Conservation (phyloP, 306 rosid species). For the Cucurbita maxima region DNA sequence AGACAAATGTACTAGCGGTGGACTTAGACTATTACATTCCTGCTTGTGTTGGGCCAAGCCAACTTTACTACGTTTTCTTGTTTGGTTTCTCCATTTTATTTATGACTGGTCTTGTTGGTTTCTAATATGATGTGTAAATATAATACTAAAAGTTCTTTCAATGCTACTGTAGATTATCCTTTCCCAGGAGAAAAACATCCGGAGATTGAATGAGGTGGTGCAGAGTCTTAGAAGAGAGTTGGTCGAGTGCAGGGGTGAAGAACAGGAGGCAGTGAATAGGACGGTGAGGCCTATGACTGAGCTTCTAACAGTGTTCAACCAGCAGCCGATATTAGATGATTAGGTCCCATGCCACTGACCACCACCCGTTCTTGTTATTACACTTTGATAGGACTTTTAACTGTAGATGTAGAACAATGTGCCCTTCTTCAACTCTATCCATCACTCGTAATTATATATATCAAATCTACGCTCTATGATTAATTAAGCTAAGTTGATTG, state of each 20-base stretch:
- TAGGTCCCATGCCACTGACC: slow-evolving; percentile 4
- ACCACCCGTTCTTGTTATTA: neutral
- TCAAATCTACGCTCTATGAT: neutral
- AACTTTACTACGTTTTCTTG: neutral
- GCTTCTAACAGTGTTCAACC: slow-evolving; percentile 34
- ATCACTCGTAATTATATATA: neutral
- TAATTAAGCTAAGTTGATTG: neutral
- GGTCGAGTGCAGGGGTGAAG: slow-evolving; percentile 33
- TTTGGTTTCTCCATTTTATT: neutral
- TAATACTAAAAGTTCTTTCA: neutral
- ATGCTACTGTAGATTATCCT: slow-evolving; percentile 35
- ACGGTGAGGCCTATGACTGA: slow-evolving; percentile 24
- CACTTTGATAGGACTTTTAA: neutral
- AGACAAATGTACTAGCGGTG: too few relatives aligned
- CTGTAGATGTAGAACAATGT: neutral
- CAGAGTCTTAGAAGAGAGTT: slow-evolving; percentile 33
- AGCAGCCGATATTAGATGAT: slow-evolving; percentile 32
- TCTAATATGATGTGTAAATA: neutral
- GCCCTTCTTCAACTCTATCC: neutral
- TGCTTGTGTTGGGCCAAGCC: neutral
- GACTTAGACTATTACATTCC: too few relatives aligned
- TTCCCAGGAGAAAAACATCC: slow-evolving; percentile 53
- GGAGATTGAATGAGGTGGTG: slow-evolving; percentile 36
- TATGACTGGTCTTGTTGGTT: neutral
- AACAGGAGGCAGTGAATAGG: slow-evolving; percentile 18